A percentile compares a stretch with the other conserved stretches of the same genome.
Conservation (phyloP, 495 filamentous ascomycete species). For the Hyaloscypha finlandica region DNA sequence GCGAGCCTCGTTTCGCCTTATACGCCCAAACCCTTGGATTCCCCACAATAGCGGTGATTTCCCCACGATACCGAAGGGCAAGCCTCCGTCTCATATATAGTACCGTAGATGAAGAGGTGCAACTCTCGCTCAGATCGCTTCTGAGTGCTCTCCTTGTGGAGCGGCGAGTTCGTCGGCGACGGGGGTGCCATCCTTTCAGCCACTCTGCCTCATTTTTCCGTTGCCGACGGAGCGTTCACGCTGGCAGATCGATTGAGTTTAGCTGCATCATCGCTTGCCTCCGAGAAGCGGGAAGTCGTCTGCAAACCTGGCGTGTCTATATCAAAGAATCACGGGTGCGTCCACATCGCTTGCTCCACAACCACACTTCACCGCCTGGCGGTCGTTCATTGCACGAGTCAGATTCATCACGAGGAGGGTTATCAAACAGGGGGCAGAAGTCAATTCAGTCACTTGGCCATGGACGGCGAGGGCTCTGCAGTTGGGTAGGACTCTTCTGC, state of each 20-base stretch:
- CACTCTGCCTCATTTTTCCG: conserved; percentile 3
- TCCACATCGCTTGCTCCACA: background rate
- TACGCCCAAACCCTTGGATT: background rate
- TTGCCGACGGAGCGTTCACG: conserved; percentile 1
- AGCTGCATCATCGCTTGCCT: conserved; percentile 8
- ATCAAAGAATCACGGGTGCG: background rate
- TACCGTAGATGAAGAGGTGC: background rate
- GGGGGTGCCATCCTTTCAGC: background rate
- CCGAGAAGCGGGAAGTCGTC: background rate
- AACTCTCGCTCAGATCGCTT: background rate
- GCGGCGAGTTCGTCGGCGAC: background rate
- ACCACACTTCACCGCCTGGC: background rate
- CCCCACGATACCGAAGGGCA: background rate
- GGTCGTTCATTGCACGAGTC: background rate
- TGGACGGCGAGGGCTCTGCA: background rate
- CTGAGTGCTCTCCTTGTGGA: background rate
- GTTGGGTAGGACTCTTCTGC: background rate
- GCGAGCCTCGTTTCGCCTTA: background rate
- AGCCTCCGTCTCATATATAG: background rate
- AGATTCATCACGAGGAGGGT: background rate
- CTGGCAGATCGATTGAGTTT: conserved; percentile 8
- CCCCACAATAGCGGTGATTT: background rate
- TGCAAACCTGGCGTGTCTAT: background rate
- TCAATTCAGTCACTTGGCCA: background rate
- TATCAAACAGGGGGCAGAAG: background rate